Conservation (phyloP, 2,329 filamentous ascomycete species). For the Biscogniauxia sp. region DNA sequence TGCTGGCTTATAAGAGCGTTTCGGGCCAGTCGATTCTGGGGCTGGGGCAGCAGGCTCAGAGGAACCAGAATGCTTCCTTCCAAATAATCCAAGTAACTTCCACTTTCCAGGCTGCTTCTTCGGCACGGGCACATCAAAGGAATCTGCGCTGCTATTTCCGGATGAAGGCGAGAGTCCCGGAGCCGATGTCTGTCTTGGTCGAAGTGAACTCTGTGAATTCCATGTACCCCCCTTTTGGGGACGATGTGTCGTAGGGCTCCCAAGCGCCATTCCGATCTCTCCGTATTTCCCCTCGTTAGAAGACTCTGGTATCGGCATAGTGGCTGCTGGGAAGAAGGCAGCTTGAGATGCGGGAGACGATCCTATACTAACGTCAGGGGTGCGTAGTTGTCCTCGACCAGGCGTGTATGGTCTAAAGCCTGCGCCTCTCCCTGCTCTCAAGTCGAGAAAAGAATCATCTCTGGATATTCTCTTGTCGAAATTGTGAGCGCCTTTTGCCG, state of each 20-base stretch:
- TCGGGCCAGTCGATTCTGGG: constrained; percentile 21
- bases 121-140: constrained; percentile 28
- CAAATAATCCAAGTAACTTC: constrained; percentile 58
- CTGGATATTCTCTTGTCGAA: constrained; percentile 46
- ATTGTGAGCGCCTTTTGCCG: constrained; percentile 27
- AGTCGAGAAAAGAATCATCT: constrained; percentile 40
- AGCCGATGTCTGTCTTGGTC: constrained; percentile 12
- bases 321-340: constrained; percentile 33
- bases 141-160: constrained; percentile 18
- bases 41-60: constrained; percentile 9
- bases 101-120: constrained; percentile 55
- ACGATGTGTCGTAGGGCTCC: constrained; percentile 61
- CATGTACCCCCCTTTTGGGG: constrained; percentile 28
- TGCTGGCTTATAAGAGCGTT: constrained; percentile 15
- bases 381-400: constrained; percentile 41
- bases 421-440: constrained; percentile 29
- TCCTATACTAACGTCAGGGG: constrained; percentile 41
- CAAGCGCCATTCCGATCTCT: constrained; percentile 71
- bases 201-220: constrained; percentile 17
- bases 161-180: constrained; percentile 22
- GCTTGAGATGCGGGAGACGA: constrained; percentile 30
- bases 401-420: constrained; percentile 40
- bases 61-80: constrained; percentile 39
- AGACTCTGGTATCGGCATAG: constrained; percentile 44
- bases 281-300: constrained; percentile 38